Percentiles rank a stretch among this genome's conserved stretches.
Conservation (phyloP, 2,329 filamentous ascomycete genomes). For the Colletotrichum sp. region DNA sequence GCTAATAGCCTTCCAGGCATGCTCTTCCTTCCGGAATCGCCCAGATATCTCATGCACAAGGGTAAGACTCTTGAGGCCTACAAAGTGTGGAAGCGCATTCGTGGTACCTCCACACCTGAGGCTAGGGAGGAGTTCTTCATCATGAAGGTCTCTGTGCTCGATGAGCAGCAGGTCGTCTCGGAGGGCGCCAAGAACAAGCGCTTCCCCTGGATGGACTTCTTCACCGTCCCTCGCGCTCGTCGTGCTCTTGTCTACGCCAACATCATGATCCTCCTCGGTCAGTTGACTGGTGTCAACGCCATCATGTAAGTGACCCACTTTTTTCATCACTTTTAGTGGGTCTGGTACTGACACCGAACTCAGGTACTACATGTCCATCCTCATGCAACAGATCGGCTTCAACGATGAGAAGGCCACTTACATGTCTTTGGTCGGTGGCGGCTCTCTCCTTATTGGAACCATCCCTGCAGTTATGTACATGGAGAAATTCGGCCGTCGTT, state of each 20-base stretch:
- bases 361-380: conserved; percentile 66
- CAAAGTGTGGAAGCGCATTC: conserved; percentile 76
- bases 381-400: conserved; percentile 75
- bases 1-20: conserved; percentile 43
- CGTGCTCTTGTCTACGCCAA: conserved; percentile 72
- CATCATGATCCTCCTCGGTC: conserved; percentile 73
- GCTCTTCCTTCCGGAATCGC: conserved; percentile 74
- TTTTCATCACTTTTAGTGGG: too few species aligned
- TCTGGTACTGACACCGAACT: too few species aligned
- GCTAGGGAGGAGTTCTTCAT: conserved; percentile 73
- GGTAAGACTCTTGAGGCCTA: conserved; percentile 45
- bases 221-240: conserved; percentile 72
- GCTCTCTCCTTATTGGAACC: conserved; percentile 69
- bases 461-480: conserved; percentile 74
- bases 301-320: conserved; percentile 54
- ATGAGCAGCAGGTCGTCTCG: conserved; percentile 59
- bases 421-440: conserved; percentile 78
- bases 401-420: conserved; percentile 66
- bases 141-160: conserved; percentile 68
- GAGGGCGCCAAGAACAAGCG: conserved; percentile 57
- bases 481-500: conserved; percentile 74
- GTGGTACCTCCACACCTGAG: conserved; percentile 61
- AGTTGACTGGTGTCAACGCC: conserved; percentile 74
- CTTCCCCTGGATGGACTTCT: conserved; percentile 76
- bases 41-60: conserved; percentile 75